phyloP scores from a whole-genome alignment of 345 rosid species.

The Moricandia moricandioides region DNA sequence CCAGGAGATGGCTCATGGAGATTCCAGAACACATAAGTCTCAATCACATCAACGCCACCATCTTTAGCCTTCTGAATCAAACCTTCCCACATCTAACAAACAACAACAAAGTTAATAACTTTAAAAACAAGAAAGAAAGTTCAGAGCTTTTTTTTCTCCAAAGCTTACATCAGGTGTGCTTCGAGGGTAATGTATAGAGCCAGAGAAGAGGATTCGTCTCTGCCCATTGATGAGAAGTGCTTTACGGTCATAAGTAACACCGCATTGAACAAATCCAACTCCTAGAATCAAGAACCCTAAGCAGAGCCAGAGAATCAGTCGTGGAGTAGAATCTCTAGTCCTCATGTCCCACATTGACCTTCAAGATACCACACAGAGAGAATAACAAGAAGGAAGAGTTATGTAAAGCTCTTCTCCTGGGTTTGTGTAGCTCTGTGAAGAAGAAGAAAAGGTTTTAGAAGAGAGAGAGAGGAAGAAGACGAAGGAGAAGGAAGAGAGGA shows the following conservation, averaged over 20 bases:
- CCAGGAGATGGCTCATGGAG: slow-evolving; percentile 97
- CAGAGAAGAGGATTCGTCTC: slow-evolving; percentile 86
- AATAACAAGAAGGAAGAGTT: background rate
- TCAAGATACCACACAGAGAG: slow-evolving; percentile 3
- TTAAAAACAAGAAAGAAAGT: background rate
- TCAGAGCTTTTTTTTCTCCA: background rate
- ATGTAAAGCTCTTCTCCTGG: background rate
- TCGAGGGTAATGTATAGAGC: slow-evolving; percentile 91
- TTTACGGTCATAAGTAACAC: slow-evolving; percentile 79
- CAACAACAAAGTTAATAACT: background rate
- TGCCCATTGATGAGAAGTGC: slow-evolving; percentile 81
- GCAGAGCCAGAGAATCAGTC: slow-evolving; percentile 43
- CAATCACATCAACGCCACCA: slow-evolving; percentile 93
- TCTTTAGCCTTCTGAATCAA: slow-evolving; percentile 95
- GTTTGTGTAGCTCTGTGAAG: background rate
- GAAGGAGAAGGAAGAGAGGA: slow-evolving; percentile 6
- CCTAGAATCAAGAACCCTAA: slow-evolving; percentile 44
- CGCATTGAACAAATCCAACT: slow-evolving; percentile 49
- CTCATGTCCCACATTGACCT: slow-evolving; percentile 46
- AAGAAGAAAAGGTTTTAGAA: background rate
- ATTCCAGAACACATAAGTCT: slow-evolving; percentile 99
- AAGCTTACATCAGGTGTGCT: slow-evolving; percentile 76
- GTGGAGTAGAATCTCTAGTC: slow-evolving; percentile 33
- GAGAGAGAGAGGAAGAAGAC: background rate
- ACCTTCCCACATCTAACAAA: slow-evolving; percentile 96